Evolutionary conservation across 1,139 yeast species (phyloP).

Genomic region (Candida tetrigidarum): DNA sequence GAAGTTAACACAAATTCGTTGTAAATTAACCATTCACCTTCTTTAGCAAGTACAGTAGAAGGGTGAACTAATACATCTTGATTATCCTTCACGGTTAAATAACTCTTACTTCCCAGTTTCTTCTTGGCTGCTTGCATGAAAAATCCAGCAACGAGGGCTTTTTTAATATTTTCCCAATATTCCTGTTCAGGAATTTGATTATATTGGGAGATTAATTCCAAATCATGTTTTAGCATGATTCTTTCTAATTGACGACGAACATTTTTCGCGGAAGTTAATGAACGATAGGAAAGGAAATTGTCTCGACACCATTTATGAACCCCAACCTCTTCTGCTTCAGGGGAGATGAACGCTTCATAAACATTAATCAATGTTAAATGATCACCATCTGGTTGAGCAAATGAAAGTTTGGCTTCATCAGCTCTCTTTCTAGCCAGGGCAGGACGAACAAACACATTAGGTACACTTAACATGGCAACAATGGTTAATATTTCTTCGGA

Average conservation of each 20-base stretch:
- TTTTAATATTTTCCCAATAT: constrained; percentile 79
- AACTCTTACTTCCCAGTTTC: constrained; percentile 72
- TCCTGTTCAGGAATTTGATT: constrained; percentile 67
- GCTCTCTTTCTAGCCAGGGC: constrained; percentile 87
- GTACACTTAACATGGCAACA: constrained; percentile 90
- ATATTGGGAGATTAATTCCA: constrained; percentile 73
- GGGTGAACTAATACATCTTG: constrained; percentile 97
- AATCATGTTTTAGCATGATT: constrained; percentile 80
- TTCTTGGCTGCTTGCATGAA: constrained; percentile 98
- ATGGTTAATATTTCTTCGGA: constrained; percentile 88
- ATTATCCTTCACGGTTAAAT: constrained; percentile 89
- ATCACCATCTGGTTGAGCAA: constrained; percentile 96
- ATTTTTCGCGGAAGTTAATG: constrained; percentile 80
- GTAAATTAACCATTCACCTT: constrained; percentile 91
- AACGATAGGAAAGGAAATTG: constrained; percentile 81
- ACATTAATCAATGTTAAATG: constrained; percentile 91
- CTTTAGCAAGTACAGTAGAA: constrained; percentile 82
- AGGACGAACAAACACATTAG: constrained; percentile 94
- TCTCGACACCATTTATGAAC: constrained; percentile 89
- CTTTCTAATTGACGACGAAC: constrained; percentile 84
- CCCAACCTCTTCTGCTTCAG: constrained; percentile 65
- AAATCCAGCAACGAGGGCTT: constrained; percentile 90
- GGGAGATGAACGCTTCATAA: constrained; percentile 78
- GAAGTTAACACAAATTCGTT: constrained; percentile 95
- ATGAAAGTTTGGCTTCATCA: constrained; percentile 85